Evolutionary conservation across 331 rosid genomes (phyloP).

Genomic region (Quercus tomentella): DNA sequence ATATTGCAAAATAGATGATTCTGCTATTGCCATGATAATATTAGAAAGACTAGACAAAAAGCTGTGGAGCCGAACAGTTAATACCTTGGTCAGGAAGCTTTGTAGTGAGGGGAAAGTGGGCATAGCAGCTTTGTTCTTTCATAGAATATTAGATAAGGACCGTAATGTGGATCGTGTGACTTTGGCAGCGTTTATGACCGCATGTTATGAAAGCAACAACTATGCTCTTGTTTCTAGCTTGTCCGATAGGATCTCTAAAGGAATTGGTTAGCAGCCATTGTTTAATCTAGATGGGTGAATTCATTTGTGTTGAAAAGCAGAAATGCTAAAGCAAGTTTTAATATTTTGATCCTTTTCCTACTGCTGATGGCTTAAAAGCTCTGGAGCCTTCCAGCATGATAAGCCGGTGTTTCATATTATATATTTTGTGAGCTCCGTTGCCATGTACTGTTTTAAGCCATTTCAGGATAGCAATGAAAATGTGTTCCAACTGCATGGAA

Average conservation of each 20-base stretch:
- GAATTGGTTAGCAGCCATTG: slow-evolving; percentile 30
- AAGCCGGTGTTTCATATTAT: background rate
- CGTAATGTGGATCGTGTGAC: slow-evolving; percentile 58
- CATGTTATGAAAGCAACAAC: slow-evolving; percentile 78
- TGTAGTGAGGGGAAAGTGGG: slow-evolving; percentile 78
- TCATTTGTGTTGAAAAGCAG: background rate
- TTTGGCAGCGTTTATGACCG: slow-evolving; percentile 69
- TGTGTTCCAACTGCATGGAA: background rate
- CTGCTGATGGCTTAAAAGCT: background rate
- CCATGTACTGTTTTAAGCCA: background rate
- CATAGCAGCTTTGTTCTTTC: slow-evolving; percentile 75
- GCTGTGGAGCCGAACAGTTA: slow-evolving; percentile 67
- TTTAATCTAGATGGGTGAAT: background rate
- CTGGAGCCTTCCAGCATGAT: background rate
- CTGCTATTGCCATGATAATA: slow-evolving; percentile 63
- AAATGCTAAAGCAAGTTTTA: background rate
- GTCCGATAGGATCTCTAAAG: slow-evolving; percentile 50
- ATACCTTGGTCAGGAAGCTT: slow-evolving; percentile 74
- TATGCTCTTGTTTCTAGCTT: slow-evolving; percentile 79
- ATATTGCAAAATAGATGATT: slow-evolving; percentile 65
- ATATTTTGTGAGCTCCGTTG: background rate
- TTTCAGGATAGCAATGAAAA: background rate
- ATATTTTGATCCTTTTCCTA: background rate
- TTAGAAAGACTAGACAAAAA: slow-evolving; percentile 65
- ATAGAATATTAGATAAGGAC: slow-evolving; percentile 63